These are phyloP conservation scores for Chlamydomonas reinhardtii DNA, from an alignment of 163 green algal genomes.

Conservation along the genomic window DNA sequence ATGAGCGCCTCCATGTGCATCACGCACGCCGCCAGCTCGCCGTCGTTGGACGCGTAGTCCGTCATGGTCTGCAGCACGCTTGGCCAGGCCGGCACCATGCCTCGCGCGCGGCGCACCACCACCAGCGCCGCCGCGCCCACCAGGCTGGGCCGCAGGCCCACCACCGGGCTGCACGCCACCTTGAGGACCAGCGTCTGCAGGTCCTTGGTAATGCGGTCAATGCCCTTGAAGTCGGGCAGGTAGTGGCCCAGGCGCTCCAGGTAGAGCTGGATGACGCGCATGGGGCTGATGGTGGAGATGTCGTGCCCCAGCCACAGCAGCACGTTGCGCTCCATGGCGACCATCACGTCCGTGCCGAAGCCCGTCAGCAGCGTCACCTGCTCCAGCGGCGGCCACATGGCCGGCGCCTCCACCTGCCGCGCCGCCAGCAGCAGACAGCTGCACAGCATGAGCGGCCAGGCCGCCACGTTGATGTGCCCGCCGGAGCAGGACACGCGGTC, in stretches of 20 bases:
- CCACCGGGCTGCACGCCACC: slow-evolving; percentile 59
- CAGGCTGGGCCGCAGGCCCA: slow-evolving; percentile 61
- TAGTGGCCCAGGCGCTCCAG: slow-evolving; percentile 78
- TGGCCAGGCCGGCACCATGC: slow-evolving; percentile 78
- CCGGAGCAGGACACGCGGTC: slow-evolving; percentile 74
- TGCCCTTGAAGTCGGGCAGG: slow-evolving; percentile 46
- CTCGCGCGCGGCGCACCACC: slow-evolving; percentile 60
- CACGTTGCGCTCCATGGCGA: slow-evolving; percentile 56
- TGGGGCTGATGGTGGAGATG: slow-evolving; percentile 72
- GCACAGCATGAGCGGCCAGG: slow-evolving; percentile 64
- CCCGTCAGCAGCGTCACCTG: slow-evolving; percentile 50
- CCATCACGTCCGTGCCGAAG: slow-evolving; percentile 51
- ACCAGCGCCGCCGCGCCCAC: slow-evolving; percentile 69
- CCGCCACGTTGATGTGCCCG: slow-evolving; percentile 54
- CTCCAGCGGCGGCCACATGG: slow-evolving; percentile 43
- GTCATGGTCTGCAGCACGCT: slow-evolving; percentile 66
- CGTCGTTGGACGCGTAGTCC: slow-evolving; percentile 39
- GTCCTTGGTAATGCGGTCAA: slow-evolving; percentile 46
- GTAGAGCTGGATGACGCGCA: slow-evolving; percentile 84
- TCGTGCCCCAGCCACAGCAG: slow-evolving; percentile 62
- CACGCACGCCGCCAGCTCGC: slow-evolving; percentile 54
- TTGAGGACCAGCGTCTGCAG: slow-evolving; percentile 60
- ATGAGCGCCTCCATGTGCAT: slow-evolving; percentile 53
- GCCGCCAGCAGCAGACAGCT: slow-evolving; percentile 71
- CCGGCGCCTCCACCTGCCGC: slow-evolving; percentile 50